Percentiles rank a stretch among this genome's conserved stretches.
Conservation (phyloP, 116 monocot genomes). For the Papilionanthe hybrid region DNA sequence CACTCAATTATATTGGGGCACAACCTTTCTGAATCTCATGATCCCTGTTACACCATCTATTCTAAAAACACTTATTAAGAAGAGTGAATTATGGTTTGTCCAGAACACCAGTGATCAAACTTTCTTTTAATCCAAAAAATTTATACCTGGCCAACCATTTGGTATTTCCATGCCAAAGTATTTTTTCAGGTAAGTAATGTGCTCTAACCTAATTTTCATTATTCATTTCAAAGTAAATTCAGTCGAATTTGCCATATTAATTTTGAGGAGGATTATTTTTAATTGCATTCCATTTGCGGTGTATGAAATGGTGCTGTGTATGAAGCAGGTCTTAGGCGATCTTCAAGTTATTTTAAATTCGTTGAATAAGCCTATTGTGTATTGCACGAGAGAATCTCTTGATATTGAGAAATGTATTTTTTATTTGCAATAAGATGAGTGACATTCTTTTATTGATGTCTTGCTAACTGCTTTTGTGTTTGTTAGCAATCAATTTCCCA, state of each 20-base stretch:
- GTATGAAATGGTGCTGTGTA: background rate
- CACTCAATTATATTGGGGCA: too few species aligned
- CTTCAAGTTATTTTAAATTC: background rate
- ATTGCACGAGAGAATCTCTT: background rate
- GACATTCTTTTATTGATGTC: background rate
- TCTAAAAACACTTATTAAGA: too few species aligned
- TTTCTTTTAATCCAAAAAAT: too few species aligned
- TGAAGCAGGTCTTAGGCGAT: background rate
- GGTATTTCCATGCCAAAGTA: background rate
- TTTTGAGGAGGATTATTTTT: background rate
- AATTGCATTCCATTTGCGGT: background rate
- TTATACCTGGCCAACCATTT: too few species aligned
- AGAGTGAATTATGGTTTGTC: too few species aligned
- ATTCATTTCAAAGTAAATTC: background rate
- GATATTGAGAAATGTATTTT: background rate
- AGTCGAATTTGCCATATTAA: background rate
- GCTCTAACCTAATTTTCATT: too few species aligned
- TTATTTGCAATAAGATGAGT: background rate
- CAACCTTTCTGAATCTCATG: too few species aligned
- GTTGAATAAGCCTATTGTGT: background rate
- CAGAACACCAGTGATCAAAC: too few species aligned
- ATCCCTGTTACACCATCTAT: too few species aligned
- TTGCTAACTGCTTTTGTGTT: background rate
- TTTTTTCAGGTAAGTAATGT: background rate
- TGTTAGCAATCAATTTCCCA: background rate